phyloP scores from a whole-genome alignment of 2,329 filamentous ascomycete species.

The Eurotiales sp. region DNA sequence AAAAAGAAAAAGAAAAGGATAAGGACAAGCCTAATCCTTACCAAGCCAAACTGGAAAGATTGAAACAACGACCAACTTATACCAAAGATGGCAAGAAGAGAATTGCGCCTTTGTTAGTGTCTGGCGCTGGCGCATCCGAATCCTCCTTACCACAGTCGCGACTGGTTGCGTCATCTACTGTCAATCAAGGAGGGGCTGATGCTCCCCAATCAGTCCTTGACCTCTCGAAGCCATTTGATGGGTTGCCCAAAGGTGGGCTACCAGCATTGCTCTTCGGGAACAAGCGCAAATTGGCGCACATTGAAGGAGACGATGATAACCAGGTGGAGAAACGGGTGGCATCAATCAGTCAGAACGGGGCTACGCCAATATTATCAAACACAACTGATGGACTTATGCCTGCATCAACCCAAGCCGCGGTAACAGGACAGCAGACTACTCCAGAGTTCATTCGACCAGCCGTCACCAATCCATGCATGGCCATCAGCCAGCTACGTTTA shows the following conservation, averaged over 20 bases:
- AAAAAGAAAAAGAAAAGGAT: constrained; percentile 35
- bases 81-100: constrained; percentile 97
- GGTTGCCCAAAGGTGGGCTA: constrained; percentile 83
- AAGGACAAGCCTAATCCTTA: constrained; percentile 50
- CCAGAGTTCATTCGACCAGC: constrained; percentile 87
- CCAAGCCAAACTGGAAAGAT: constrained; percentile 58
- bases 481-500: constrained; percentile 77
- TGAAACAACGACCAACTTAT: constrained; percentile 90
- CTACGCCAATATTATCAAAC: constrained; percentile 71
- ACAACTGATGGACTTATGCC: constrained; percentile 73
- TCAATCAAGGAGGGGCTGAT: constrained; percentile 62
- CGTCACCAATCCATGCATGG: constrained; percentile 75
- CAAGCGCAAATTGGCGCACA: constrained; percentile 74
- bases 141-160: constrained; percentile 87
- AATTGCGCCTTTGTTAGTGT: constrained; percentile 86
- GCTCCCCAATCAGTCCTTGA: constrained; percentile 80
- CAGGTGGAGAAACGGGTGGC: constrained; percentile 58
- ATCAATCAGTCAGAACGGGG: constrained; percentile 60
- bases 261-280: constrained; percentile 84
- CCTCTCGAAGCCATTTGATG: constrained; percentile 89
- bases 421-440: constrained; percentile 61
- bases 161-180: constrained; percentile 70
- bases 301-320: constrained; percentile 72
- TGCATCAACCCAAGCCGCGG: constrained; percentile 59
- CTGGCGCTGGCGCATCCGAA: constrained; percentile 78